Base-by-base conservation (phyloP, 495 filamentous ascomycete genomes). In the Acidiella bohemica region DNA sequence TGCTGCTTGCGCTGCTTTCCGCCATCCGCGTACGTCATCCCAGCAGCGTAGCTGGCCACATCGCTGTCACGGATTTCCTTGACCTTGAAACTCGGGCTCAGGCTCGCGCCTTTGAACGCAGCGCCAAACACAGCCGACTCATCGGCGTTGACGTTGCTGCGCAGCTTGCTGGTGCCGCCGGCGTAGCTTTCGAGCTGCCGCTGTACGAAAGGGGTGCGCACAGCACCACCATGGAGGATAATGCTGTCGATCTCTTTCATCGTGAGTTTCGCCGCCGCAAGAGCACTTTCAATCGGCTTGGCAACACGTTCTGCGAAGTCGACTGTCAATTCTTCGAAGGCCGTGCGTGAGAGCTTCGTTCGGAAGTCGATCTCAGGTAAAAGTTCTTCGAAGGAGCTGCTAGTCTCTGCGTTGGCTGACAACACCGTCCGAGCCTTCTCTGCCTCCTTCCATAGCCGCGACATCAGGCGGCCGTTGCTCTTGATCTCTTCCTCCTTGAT, bases 71-170 rank as follows among this genome's bases (percentile, higher is more conserved):
- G 70, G 45, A 99, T 96, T 51, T 96, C 92, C 67, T 94, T 99
- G 52, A 99, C 92, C 36, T 82, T 76, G 71, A 99, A 99, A 54
- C 77, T 85, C 25, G 87, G 84, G 60, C 81, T 92, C 35, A 96
- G 69, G 45, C 78, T 78, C 33, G 92, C 92, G 21, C 80, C 92
- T 56, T 84, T 84, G 69, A 96, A 96, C 14, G 84, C 85, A 36
- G 92, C 92, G 49, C 92, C 92, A 60, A 99, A 93, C 12, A 93
- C 90, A 34, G 92, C 90, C 12, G 92, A 76, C 63, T 99, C 92
- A 58, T 99, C 92, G 20, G 87, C 79, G 61, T 99, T 99, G 50
- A 99, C 92, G 53, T 87, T 96, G 50, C 80, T 78, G 40, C 83
- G 76, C 43, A 99, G 67, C 65, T 93, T 95, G 36, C 78, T 73